Conservation (phyloP, 192 early-diverging fungal species). For the Coemansia asiatica region DNA sequence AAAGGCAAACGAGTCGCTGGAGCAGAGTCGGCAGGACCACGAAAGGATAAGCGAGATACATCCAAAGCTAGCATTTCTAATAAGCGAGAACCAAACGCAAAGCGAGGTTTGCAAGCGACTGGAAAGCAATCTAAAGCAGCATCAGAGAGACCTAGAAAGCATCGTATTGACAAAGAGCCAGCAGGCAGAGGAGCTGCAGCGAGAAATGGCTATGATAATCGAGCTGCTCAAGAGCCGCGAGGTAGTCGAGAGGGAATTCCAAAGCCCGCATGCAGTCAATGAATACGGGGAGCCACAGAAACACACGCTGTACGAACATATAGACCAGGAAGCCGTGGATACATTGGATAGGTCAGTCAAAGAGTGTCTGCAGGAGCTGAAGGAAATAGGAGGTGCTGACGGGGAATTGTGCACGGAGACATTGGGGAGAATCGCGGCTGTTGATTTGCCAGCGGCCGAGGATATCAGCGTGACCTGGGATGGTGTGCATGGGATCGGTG, state of each 20-base stretch:
- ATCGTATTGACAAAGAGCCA: conserved; percentile 17
- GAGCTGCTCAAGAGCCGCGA: conserved; percentile 49
- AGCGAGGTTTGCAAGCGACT: conserved; percentile 27
- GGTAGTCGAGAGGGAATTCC: conserved; percentile 44
- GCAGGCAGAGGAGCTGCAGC: conserved; percentile 29
- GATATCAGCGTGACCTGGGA: conserved; percentile 54
- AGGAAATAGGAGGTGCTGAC: conserved; percentile 14
- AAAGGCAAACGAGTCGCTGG: conserved; percentile 22
- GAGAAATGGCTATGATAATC: conserved; percentile 48
- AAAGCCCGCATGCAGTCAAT: conserved; percentile 18
- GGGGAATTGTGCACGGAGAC: conserved; percentile 15
- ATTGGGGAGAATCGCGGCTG: conserved; percentile 14
- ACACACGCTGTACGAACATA: conserved; percentile 54
- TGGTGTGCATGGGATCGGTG: conserved; percentile 25
- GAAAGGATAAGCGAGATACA: conserved; percentile 35
- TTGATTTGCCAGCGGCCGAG: conserved; percentile 29
- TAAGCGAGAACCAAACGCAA: conserved; percentile 41
- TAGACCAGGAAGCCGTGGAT: conserved; percentile 52
- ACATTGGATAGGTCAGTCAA: conserved; percentile 15
- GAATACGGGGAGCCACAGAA: conserved; percentile 1
- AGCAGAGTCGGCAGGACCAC: conserved; percentile 35
- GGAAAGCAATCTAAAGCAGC: conserved; percentile 19
- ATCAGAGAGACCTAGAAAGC: conserved; percentile 27
- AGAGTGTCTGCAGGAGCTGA: conserved; percentile 27
- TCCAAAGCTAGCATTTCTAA: conserved; percentile 45